phyloP scores from a whole-genome alignment of 148 eudicot species.

The Oxyria digyna region DNA sequence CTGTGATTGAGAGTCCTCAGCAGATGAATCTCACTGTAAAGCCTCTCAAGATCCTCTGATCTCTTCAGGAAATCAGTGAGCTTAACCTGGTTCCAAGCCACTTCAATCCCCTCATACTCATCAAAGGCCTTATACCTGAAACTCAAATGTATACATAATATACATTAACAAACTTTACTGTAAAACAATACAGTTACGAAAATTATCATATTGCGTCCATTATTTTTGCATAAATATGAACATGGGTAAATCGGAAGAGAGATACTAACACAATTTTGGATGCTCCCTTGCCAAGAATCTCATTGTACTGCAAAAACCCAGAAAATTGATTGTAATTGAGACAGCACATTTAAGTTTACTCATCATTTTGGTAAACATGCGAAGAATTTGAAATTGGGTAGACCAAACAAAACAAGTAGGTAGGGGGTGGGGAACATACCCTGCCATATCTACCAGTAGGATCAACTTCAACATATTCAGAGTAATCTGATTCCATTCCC shows the following conservation, averaged over 20 bases:
- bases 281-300: constrained; percentile 1
- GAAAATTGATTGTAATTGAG: background rate
- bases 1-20: background rate
- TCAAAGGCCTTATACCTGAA: constrained; percentile 1
- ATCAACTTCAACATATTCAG: constrained; percentile 5
- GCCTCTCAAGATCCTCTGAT: constrained; percentile 3
- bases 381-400: background rate
- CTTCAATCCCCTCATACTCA: constrained; percentile 8
- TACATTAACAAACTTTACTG: background rate
- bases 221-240: background rate
- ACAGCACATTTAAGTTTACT: background rate
- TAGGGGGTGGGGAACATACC: background rate
- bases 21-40: constrained; percentile 1
- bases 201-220: background rate
- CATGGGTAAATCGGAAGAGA: background rate
- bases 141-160: background rate
- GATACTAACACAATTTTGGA: constrained; percentile 1
- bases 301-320: constrained; percentile 1
- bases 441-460: constrained; percentile 8
- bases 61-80: background rate
- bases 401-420: background rate
- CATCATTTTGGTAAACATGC: background rate
- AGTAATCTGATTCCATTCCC: background rate
- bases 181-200: background rate
- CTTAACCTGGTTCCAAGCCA: constrained; percentile 9